Evolutionary conservation across 352 stramenopile species (phyloP).

Genomic region (Globisporangium yorkense): DNA sequence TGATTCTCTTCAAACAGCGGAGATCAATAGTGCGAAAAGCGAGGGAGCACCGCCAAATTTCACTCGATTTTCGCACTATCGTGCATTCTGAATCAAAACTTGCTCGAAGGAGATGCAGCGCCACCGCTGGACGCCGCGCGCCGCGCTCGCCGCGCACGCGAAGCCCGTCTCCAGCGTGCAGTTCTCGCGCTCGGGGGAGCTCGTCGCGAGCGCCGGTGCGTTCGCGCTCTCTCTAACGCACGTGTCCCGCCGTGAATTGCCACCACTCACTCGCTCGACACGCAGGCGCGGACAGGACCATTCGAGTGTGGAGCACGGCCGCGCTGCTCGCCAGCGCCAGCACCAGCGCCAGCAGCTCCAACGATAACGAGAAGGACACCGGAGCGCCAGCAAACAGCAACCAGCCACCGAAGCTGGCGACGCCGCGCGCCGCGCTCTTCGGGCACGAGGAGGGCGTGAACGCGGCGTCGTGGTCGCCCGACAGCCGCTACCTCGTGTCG

Average conservation of each 20-base stretch:
- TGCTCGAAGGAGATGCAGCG: not conserved
- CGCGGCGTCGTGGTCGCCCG: constrained; percentile 88
- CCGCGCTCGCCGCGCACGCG: constrained; percentile 31
- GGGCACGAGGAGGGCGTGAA: constrained; percentile 94
- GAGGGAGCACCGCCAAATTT: not conserved
- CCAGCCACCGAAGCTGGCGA: not conserved
- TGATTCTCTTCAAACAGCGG: not conserved
- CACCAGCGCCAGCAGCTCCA: not conserved
- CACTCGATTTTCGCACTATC: not conserved
- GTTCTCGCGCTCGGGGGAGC: constrained; percentile 45
- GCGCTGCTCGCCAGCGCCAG: constrained; percentile 13
- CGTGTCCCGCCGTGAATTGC: not conserved
- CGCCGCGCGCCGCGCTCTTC: constrained; percentile 39
- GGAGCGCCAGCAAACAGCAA: not conserved
- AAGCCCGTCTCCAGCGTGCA: constrained; percentile 75
- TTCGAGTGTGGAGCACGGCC: constrained; percentile 69
- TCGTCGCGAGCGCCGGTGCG: constrained; percentile 66
- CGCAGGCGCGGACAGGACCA: constrained; percentile 59
- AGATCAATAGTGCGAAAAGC: not conserved
- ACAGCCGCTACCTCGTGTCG: constrained; percentile 86
- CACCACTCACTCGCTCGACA: not conserved
- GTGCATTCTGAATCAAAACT: not conserved
- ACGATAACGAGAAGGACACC: not conserved
- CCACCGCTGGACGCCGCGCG: constrained; percentile 4
- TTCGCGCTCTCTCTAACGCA: not conserved